A percentile compares a stretch with the other conserved stretches of the same genome.
Evolutionary conservation across 139 green algal species (phyloP).

Genomic region (Gonium pectorale): DNA sequence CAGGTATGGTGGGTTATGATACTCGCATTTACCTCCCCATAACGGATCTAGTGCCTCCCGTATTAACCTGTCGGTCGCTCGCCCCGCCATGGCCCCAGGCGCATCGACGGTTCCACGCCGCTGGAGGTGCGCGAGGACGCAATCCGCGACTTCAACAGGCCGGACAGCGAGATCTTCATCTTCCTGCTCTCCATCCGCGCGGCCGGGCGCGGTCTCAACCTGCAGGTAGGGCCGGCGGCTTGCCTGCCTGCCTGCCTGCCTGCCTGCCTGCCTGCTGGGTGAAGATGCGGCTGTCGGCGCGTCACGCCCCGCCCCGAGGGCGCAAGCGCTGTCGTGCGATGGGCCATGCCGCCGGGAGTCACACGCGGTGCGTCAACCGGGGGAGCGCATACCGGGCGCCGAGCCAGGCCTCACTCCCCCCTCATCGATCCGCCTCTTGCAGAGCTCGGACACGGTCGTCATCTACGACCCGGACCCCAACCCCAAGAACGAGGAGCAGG

Average conservation of each 20-base stretch:
- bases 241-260: too few relatives aligned
- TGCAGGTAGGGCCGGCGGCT: conserved; percentile 80
- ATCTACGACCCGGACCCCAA: conserved; percentile 99
- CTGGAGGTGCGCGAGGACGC: conserved; percentile 81
- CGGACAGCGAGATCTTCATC: conserved; percentile 87
- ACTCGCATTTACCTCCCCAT: not conserved
- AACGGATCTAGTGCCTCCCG: not conserved
- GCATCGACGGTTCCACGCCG: conserved; percentile 88
- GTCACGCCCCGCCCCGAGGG: too few relatives aligned
- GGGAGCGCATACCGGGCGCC: too few relatives aligned
- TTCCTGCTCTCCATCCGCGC: conserved; percentile 97
- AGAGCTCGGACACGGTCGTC: conserved; percentile 96
- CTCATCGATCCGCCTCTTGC: too few relatives aligned
- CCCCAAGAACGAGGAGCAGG: conserved; percentile 99
- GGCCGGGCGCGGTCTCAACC: conserved; percentile 93
- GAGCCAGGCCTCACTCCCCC: too few relatives aligned
- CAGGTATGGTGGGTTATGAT: conserved; percentile 24
- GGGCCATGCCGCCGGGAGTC: too few relatives aligned
- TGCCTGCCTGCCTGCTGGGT: too few relatives aligned
- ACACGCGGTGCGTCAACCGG: too few relatives aligned
- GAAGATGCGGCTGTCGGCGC: too few relatives aligned
- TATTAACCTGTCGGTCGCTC: too few relatives aligned
- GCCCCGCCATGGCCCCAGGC: conserved; percentile 41
- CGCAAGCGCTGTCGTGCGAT: too few relatives aligned
- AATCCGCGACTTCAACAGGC: conserved; percentile 94